These are phyloP conservation scores for Penicillium italicum DNA, from an alignment of 2,329 filamentous ascomycete species.

Conservation along the genomic window DNA sequence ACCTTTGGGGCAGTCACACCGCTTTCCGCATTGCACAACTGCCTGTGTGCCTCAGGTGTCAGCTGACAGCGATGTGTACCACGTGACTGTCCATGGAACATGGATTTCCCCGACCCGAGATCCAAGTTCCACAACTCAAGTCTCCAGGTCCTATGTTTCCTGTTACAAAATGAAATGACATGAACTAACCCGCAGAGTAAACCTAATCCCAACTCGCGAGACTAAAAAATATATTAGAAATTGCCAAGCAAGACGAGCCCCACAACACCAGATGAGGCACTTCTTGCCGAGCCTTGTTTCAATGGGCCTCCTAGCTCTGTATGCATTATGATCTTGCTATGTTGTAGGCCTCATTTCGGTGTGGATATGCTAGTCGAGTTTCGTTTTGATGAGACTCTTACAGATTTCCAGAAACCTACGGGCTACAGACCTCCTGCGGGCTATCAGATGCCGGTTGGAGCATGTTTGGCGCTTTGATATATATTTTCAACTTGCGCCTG, in stretches of 20 bases:
- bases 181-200: background rate
- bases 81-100: background rate
- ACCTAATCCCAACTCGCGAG: background rate
- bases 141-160: background rate
- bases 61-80: accelerated
- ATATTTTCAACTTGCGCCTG: background rate
- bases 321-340: background rate
- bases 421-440: background rate
- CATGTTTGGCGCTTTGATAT: background rate
- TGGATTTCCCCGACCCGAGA: background rate
- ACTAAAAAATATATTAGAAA: background rate
- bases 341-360: background rate
- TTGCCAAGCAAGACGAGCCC: background rate
- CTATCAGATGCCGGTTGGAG: background rate
- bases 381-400: background rate
- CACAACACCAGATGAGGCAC: background rate
- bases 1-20: background rate
- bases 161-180: background rate
- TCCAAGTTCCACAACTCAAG: background rate
- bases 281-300: background rate
- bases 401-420: no score
- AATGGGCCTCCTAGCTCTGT: background rate
- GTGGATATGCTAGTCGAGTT: background rate
- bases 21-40: background rate
- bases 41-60: background rate